phyloP scores from a whole-genome alignment of 306 rosid species.

The Sophora flavescens region DNA sequence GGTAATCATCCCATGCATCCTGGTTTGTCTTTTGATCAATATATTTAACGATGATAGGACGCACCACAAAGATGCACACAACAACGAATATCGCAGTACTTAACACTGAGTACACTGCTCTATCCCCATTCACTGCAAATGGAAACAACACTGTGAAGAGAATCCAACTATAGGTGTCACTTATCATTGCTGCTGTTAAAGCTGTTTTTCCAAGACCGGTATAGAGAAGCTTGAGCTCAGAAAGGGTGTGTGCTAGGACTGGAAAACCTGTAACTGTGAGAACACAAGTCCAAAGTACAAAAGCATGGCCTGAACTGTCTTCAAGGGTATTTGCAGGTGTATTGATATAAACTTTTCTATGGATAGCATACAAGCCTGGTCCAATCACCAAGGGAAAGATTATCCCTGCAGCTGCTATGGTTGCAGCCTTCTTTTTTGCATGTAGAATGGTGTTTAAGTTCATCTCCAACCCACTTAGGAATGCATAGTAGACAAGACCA shows the following conservation, averaged over 20 bases:
- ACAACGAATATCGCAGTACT: not conserved
- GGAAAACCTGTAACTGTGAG: slow-evolving; percentile 60
- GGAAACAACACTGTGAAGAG: slow-evolving; percentile 47
- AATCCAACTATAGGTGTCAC: slow-evolving; percentile 55
- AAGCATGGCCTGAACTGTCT: not conserved
- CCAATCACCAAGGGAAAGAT: slow-evolving; percentile 42
- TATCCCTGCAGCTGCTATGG: slow-evolving; percentile 46
- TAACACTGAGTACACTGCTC: not conserved
- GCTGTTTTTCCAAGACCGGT: slow-evolving; percentile 52
- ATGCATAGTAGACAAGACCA: slow-evolving; percentile 49
- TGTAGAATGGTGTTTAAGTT: slow-evolving; percentile 37
- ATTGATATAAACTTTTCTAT: not conserved
- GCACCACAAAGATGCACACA: slow-evolving; percentile 41
- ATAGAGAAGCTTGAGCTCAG: slow-evolving; percentile 55
- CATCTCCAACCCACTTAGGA: slow-evolving; percentile 58
- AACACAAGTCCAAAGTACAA: slow-evolving; percentile 44
- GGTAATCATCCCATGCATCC: slow-evolving; percentile 43
- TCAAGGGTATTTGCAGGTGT: not conserved
- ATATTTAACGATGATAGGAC: slow-evolving; percentile 24
- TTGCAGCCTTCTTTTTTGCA: slow-evolving; percentile 43
- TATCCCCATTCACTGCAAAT: slow-evolving; percentile 26
- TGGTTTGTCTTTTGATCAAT: slow-evolving; percentile 27
- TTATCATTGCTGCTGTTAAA: slow-evolving; percentile 47
- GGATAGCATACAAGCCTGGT: slow-evolving; percentile 12
- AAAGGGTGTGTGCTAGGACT: slow-evolving; percentile 46